phyloP scores from a whole-genome alignment of 2,329 filamentous ascomycete species.

The Ceratocystis ficicola region DNA sequence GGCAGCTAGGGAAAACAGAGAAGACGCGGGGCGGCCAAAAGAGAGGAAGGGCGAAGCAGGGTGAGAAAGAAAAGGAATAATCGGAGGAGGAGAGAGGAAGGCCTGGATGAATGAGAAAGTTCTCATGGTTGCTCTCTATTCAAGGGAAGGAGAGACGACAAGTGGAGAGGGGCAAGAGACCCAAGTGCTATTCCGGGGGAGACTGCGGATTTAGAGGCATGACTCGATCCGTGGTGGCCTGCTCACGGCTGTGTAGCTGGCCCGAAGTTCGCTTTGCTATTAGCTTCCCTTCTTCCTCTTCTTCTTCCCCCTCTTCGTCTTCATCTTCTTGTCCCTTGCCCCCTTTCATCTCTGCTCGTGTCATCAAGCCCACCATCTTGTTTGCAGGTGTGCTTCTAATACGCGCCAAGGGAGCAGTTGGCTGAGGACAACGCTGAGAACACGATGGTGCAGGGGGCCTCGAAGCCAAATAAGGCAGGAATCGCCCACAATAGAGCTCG shows the following conservation, averaged over 20 bases:
- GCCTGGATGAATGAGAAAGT: not conserved
- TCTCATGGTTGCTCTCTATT: not conserved
- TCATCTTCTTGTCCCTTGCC: no score
- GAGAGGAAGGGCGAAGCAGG: not conserved
- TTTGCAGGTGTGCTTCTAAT: slow-evolving; percentile 92
- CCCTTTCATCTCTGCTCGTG: slow-evolving; percentile 38
- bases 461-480: no score
- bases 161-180: not conserved
- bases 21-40: not conserved
- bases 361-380: slow-evolving; percentile 70
- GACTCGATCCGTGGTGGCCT: not conserved
- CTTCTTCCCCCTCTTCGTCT: no score
- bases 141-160: slow-evolving; percentile 1
- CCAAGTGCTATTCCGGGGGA: not conserved
- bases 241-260: not conserved
- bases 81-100: not conserved
- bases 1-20: not conserved
- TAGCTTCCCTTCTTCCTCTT: no score
- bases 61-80: not conserved
- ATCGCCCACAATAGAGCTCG: no score
- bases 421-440: slow-evolving; percentile 34
- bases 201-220: slow-evolving; percentile 20
- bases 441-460: slow-evolving; percentile 27
- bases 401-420: slow-evolving; percentile 39
- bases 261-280: no score